These are phyloP conservation scores for Chlamydomonas asymmetrica DNA, from an alignment of 139 green algal genomes.

Conservation along the genomic window DNA sequence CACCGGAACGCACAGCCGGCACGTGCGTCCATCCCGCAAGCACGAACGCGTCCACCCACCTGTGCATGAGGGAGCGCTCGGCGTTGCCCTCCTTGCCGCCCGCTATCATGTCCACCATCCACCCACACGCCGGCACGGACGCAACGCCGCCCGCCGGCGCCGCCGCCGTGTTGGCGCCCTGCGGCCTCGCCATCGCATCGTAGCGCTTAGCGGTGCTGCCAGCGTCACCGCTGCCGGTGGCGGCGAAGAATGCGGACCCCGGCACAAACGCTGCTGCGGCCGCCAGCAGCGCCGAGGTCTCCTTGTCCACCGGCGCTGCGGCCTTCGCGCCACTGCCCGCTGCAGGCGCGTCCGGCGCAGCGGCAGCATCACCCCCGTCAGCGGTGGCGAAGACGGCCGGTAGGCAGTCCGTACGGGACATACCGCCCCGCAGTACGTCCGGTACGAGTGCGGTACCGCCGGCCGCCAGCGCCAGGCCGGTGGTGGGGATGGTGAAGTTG, in stretches of 20 bases:
- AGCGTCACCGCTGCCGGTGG: conserved; percentile 8
- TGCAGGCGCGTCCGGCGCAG: background rate
- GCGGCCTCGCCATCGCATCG: background rate
- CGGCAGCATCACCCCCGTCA: background rate
- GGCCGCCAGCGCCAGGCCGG: conserved; percentile 4
- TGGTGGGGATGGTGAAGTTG: conserved; percentile 13
- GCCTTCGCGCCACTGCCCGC: background rate
- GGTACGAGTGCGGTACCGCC: conserved; percentile 3
- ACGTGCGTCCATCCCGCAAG: background rate
- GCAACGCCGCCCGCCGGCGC: background rate
- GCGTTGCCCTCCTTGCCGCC: conserved; percentile 23
- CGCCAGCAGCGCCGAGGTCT: background rate
- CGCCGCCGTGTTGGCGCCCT: background rate
- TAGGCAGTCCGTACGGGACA: conserved; percentile 17
- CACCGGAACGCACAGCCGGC: background rate
- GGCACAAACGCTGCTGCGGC: background rate
- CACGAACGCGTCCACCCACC: background rate
- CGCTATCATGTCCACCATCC: conserved; percentile 36
- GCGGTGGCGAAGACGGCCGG: background rate
- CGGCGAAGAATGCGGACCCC: background rate
- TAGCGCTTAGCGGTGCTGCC: background rate
- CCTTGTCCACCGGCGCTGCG: background rate
- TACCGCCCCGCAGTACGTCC: conserved; percentile 24
- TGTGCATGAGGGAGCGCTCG: conserved; percentile 42
- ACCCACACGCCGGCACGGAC: conserved; percentile 2